phyloP scores from a whole-genome alignment of 2,329 filamentous ascomycete genomes.

The Xylariales sp. region DNA sequence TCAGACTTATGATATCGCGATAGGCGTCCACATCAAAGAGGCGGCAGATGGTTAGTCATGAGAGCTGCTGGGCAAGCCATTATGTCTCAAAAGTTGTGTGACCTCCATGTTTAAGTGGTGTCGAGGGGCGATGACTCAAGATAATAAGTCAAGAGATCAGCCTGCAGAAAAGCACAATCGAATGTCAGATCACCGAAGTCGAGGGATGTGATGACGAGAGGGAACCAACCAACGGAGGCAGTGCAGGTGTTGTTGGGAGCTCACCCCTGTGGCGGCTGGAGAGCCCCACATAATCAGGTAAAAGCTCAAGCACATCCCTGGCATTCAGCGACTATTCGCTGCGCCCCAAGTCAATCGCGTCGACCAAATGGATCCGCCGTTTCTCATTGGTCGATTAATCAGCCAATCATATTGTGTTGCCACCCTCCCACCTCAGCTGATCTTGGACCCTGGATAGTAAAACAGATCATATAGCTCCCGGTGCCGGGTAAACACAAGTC shows the following conservation, averaged over 20 bases:
- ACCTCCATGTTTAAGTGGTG: too few relatives aligned
- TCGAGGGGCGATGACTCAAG: too few relatives aligned
- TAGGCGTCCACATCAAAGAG: not conserved
- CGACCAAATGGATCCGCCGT: not conserved
- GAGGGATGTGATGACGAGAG: slow-evolving; percentile 2
- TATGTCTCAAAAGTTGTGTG: too few relatives aligned
- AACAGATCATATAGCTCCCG: not conserved
- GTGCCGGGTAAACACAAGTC: too few relatives aligned
- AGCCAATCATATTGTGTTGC: not conserved
- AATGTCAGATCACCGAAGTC: not conserved
- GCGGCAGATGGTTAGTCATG: not conserved
- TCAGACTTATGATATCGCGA: not conserved
- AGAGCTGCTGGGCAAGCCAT: too few relatives aligned
- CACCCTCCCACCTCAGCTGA: not conserved
- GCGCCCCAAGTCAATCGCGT: not conserved
- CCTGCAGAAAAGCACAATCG: not conserved
- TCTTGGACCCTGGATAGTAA: not conserved
- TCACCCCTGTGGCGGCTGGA: slow-evolving; percentile 1
- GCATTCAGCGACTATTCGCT: slow-evolving; percentile 2
- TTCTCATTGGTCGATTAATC: slow-evolving; percentile 5
- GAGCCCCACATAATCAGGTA: not conserved
- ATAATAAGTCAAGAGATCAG: too few relatives aligned
- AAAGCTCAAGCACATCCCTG: not conserved
- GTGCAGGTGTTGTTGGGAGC: slow-evolving; percentile 1
- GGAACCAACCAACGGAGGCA: slow-evolving; percentile 6